Conservation (phyloP, 768 basidiomycete species). For the Collybia nuda region DNA sequence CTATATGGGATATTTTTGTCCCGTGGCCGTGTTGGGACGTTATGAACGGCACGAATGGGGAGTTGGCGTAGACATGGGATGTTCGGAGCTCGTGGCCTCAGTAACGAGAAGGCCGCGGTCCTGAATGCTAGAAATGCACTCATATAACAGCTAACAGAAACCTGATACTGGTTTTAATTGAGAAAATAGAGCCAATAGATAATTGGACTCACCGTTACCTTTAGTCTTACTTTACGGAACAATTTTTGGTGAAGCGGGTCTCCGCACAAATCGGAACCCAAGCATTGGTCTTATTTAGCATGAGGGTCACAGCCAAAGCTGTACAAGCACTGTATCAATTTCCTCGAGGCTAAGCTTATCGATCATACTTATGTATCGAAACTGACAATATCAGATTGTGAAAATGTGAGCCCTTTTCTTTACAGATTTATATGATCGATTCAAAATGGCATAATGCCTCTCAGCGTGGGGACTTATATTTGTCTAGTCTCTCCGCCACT, state of each 20-base stretch:
- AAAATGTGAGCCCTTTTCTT: not conserved
- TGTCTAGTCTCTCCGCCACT: constrained; percentile 12
- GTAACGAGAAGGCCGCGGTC: constrained; percentile 20
- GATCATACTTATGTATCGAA: too few species aligned
- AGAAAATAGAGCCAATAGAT: too few species aligned
- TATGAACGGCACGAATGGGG: constrained; percentile 1
- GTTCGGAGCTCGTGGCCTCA: constrained; percentile 6
- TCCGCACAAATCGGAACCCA: too few species aligned
- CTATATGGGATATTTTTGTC: constrained; percentile 43
- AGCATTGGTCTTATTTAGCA: too few species aligned
- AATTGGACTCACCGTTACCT: too few species aligned
- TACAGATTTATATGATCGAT: constrained; percentile 1
- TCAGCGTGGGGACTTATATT: constrained; percentile 9
- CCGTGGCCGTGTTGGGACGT: not conserved
- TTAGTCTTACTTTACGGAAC: too few species aligned
- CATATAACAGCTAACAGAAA: constrained; percentile 13
- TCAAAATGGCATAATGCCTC: constrained; percentile 8
- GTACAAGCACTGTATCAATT: too few species aligned
- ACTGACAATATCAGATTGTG: too few species aligned
- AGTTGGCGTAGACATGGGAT: constrained; percentile 6
- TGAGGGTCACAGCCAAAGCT: too few species aligned
- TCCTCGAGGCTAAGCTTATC: too few species aligned
- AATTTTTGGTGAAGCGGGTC: too few species aligned
- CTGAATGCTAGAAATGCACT: constrained; percentile 30
- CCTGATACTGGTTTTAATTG: too few species aligned